phyloP scores from a whole-genome alignment of 2,329 filamentous ascomycete genomes.

The Aspergillus arachidicola region DNA sequence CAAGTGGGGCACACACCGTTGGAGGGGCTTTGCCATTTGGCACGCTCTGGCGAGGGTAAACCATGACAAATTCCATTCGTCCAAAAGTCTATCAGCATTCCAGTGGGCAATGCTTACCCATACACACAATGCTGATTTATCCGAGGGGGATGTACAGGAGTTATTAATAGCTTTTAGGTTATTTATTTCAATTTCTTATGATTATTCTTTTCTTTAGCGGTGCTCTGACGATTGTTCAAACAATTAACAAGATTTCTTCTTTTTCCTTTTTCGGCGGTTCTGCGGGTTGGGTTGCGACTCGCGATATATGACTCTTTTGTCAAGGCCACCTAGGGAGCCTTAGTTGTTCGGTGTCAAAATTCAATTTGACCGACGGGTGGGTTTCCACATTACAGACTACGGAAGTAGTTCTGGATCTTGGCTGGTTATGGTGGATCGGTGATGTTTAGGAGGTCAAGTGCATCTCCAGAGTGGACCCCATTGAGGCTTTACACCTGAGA shows the following conservation, averaged over 20 bases:
- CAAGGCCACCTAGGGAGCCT: neutral
- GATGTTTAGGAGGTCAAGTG: neutral
- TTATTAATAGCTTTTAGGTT: slow-evolving; percentile 6
- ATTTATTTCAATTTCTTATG: neutral
- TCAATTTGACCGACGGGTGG: neutral
- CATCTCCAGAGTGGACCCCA: slow-evolving; percentile 2
- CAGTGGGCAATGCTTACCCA: neutral
- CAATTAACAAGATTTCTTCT: neutral
- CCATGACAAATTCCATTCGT: slow-evolving; percentile 9
- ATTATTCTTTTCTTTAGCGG: neutral
- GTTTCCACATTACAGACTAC: neutral
- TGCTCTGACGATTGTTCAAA: neutral
- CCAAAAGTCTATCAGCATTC: slow-evolving; percentile 1
- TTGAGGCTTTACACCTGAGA: slow-evolving; percentile 2
- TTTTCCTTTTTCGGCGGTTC: neutral
- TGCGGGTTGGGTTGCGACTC: neutral
- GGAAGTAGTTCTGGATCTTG: neutral
- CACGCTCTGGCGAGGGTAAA: neutral
- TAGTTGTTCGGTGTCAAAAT: neutral
- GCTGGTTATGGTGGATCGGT: neutral
- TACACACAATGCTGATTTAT: neutral
- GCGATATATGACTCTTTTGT: neutral
- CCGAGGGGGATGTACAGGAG: neutral
- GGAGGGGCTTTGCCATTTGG: slow-evolving; percentile 5
- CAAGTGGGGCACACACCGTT: slow-evolving; percentile 9